Evolutionary conservation across 768 basidiomycete species (phyloP).

Genomic region (Xanthoconium stramineum): DNA sequence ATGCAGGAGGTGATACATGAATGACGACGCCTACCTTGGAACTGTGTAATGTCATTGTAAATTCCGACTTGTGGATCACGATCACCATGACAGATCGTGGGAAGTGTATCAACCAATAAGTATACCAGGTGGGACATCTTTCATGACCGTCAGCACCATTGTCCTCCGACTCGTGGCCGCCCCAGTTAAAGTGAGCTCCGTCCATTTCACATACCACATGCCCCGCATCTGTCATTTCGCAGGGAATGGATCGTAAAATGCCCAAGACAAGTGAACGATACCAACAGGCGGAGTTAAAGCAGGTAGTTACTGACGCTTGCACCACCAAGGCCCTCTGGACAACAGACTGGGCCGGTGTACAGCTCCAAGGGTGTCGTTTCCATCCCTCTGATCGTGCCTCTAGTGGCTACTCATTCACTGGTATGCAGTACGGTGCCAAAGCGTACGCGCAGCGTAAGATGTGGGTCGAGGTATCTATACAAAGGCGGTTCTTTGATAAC

Average conservation of each 20-base stretch:
- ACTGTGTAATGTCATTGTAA: no score
- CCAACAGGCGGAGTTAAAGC: conserved; percentile 90
- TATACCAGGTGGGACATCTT: no score
- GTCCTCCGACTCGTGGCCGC: conserved; percentile 81
- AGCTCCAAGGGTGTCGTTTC: conserved; percentile 70
- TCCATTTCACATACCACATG: not conserved
- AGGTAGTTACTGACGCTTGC: conserved; percentile 94
- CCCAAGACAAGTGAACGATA: conserved; percentile 87
- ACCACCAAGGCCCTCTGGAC: conserved; percentile 80
- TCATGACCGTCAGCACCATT: no score
- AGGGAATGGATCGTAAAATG: conserved; percentile 97
- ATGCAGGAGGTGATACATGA: no score
- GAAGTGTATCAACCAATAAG: no score
- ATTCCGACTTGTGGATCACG: no score
- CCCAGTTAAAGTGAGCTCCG: conserved; percentile 62
- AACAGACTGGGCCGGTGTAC: conserved; percentile 89
- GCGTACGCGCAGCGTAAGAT: conserved; percentile 64
- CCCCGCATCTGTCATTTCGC: conserved; percentile 16
- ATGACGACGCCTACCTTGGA: no score
- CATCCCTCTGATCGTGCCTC: conserved; percentile 8
- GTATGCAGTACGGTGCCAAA: conserved; percentile 55
- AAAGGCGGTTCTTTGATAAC: conserved; percentile 11
- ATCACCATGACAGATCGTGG: no score
- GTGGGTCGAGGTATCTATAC: conserved; percentile 37
- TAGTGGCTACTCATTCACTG: conserved; percentile 21